A percentile compares a stretch with the other conserved stretches of the same genome.
Conservation (phyloP, 1,139 yeast genomes). For the Cylindricascospora bacillispora region DNA sequence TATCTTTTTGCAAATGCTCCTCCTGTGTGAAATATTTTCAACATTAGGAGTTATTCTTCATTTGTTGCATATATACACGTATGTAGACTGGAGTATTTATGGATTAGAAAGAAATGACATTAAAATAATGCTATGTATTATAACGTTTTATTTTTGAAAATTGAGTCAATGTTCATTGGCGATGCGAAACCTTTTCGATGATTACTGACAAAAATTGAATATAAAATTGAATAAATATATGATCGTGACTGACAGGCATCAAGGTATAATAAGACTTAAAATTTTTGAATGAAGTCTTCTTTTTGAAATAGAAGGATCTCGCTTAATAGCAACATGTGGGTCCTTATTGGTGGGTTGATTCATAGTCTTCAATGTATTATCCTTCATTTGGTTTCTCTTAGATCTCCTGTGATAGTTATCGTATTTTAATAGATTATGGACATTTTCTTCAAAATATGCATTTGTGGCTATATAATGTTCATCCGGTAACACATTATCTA, state of each 20-base stretch:
- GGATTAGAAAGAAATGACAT: neutral
- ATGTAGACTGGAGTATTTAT: neutral
- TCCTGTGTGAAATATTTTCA: neutral
- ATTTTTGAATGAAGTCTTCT: no score
- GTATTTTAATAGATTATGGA: no score
- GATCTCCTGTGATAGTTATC: neutral
- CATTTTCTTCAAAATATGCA: neutral
- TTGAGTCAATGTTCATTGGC: no score
- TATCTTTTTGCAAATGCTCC: conserved; percentile 49
- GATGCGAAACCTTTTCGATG: no score
- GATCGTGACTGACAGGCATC: no score
- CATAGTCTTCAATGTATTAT: neutral
- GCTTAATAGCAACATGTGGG: neutral
- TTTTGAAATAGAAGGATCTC: no score
- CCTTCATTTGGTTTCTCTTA: neutral
- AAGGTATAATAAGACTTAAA: neutral
- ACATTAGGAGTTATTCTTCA: no score
- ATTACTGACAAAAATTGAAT: no score
- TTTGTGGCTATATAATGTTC: neutral
- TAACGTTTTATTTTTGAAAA: neutral
- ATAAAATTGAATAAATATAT: no score
- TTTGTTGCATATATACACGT: conserved; percentile 1
- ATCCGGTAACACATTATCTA: no score
- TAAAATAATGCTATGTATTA: neutral
- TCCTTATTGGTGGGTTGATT: no score